Evolutionary conservation across 2,329 filamentous ascomycete species (phyloP), one percentile per base, ranked within the genome.

Genomic region (Penicillium polonicum): DNA sequence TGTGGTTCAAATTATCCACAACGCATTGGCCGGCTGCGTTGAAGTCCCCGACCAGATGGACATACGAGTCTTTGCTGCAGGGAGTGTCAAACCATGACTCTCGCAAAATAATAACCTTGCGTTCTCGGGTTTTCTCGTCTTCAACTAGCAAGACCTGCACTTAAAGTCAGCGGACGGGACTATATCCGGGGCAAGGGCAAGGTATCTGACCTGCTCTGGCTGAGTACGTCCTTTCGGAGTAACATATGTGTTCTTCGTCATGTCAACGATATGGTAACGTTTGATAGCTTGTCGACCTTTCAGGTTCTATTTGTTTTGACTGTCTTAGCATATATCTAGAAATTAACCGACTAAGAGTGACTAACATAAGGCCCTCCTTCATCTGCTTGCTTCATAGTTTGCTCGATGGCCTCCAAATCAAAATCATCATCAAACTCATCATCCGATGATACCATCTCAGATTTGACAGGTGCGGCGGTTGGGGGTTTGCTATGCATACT

Each of bases 11-110:
- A 72, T 97, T 91, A 70, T 96, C 89, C 61, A 97, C 83, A 46
- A 95, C 78, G 71, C 92, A 96, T 71, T 88, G 85, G 2, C 90
- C 90, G 17, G 78, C 81, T 0, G 76, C 65, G 57, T 88, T 83
- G 67, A 95, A 96, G 4, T 84, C 77, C 31, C 92, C 92, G 62
- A 95, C 91, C 57, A 99, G 80, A 72, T 99, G 92, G 41, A 97
- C 87, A 70, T 89, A 93, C 0, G 89, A 86, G 33, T 89, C 88
- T 43, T 84, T 80, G 36, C 85, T 87, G 39, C 89, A 91, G 31
- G 88, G 85, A 7, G 90, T 96, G 48, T 93, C 89, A 60, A 85
- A 83, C 94, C 94, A 99, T 48, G 91, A 89, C 57, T 90, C 91
- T 58, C 93, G 86, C 35, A 99, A 83, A 52, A 87, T 84, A 31